Base-by-base conservation (phyloP, 2,329 filamentous ascomycete genomes). In the Hymenoscyphus fraxineus region DNA sequence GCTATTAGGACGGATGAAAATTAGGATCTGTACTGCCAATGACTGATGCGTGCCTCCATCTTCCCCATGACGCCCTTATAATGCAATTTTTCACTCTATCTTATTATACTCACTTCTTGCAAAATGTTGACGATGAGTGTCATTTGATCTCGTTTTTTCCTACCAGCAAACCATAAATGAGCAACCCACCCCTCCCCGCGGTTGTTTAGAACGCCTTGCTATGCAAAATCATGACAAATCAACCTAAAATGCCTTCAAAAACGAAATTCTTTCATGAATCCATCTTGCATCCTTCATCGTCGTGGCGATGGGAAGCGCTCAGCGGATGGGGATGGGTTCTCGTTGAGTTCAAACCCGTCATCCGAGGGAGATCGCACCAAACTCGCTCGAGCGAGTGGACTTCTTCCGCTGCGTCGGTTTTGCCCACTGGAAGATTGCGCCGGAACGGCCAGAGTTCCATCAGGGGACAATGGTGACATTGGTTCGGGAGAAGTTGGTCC, bases 311-410 rank as follows among this genome's bases (percentile, higher is more conserved):
- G 44, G 44, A 22, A 12, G 44, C 44, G 44, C 44, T 51, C 44
- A 4, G n/a, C 44, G 6, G 44, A 51, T 12, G 47, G 47, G 22
- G 47, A 27, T 54, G 19, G 47, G 10, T 68, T 68, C 65, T 69
- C 64, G 44, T 71, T 62, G 58, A 73, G 65, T 63, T 73, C 73
- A 58, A 69, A 72, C 15, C 65, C 68, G 38, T 61, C 68, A 2
- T 73, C 71, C 0, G 72, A 71, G 16, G 66, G 63, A 2, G 69
- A 73, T 58, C 74, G 69, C n/a, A 77, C 70, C 7, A 76, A 68
- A 65, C 74, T 77, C 58, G 71, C 68, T 63, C 76, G 71, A 4
- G 73, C 76, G 13, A 78, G 67, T 55, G 77, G 76, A 63, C 76
- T 78, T 55, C 74, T 70, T 27, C 71, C 74, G 60, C 68, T 70